Percentiles rank a stretch among this genome's conserved stretches.
Evolutionary conservation across 2,329 filamentous ascomycete genomes (phyloP).

Genomic region (Fusarium robinianum): DNA sequence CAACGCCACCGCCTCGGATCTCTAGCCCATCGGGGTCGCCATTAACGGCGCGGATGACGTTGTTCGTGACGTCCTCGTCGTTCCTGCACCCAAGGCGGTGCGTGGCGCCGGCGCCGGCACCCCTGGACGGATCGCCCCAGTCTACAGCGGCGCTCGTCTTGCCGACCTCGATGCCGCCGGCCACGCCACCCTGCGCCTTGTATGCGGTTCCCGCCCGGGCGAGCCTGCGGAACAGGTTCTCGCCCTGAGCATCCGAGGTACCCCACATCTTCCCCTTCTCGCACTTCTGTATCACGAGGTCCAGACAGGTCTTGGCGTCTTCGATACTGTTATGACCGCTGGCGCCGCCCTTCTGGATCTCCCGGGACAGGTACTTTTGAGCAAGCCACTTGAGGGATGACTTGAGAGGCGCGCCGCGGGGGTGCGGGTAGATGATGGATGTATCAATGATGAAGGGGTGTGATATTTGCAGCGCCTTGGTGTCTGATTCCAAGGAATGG

Average conservation of each 20-base stretch:
- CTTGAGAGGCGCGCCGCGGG: conserved; percentile 85
- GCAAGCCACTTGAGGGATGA: conserved; percentile 88
- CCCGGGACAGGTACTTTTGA: conserved; percentile 81
- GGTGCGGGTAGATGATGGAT: conserved; percentile 85
- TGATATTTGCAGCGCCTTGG: conserved; percentile 81
- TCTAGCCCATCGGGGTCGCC: conserved; percentile 62
- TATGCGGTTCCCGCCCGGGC: conserved; percentile 65
- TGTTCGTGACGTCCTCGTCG: conserved; percentile 62
- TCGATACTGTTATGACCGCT: conserved; percentile 88
- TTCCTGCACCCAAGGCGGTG: conserved; percentile 60
- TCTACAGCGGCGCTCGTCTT: conserved; percentile 80
- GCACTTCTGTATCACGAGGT: conserved; percentile 93
- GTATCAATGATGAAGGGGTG: conserved; percentile 97
- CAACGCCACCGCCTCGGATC: conserved; percentile 63
- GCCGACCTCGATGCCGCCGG: conserved; percentile 58
- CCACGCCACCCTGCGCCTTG: conserved; percentile 62
- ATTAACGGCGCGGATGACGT: conserved; percentile 60
- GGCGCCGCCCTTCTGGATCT: conserved; percentile 82
- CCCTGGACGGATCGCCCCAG: conserved; percentile 77
- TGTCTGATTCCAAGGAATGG: conserved; percentile 81
- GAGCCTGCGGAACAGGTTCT: conserved; percentile 88
- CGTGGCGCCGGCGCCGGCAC: conserved; percentile 60
- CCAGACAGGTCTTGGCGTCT: conserved; percentile 87
- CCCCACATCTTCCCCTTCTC: conserved; percentile 91
- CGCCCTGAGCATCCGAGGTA: conserved; percentile 74